Evolutionary conservation across 331 rosid genomes (phyloP).

Genomic region (Quercus tomentella): DNA sequence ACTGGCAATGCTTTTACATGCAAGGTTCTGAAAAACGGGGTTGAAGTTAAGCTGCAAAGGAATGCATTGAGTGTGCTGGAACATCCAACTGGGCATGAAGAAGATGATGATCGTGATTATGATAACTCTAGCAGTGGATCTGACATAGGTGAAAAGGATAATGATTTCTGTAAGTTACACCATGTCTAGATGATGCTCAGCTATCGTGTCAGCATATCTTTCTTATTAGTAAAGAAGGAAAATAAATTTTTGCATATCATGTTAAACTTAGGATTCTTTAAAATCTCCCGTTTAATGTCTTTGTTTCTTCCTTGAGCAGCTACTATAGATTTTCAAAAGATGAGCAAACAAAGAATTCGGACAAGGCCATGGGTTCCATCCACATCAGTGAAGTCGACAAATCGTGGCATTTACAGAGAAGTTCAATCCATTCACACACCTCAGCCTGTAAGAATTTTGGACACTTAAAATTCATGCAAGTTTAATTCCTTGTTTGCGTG

Average conservation of each 20-base stretch:
- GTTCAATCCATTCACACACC: slow-evolving; percentile 47
- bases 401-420: slow-evolving; percentile 43
- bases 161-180: slow-evolving; percentile 44
- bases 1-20: background rate
- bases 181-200: background rate
- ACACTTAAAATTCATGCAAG: background rate
- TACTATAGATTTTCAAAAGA: slow-evolving; percentile 43
- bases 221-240: background rate
- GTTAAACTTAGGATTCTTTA: background rate
- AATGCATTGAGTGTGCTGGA: slow-evolving; percentile 74
- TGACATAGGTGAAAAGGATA: slow-evolving; percentile 52
- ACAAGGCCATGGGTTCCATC: slow-evolving; percentile 39
- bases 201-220: background rate
- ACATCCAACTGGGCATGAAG: slow-evolving; percentile 60
- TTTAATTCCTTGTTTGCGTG: background rate
- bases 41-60: slow-evolving; percentile 73
- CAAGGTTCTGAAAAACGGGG: slow-evolving; percentile 70
- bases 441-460: slow-evolving; percentile 30
- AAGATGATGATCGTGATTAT: slow-evolving; percentile 37
- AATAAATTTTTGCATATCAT: background rate
- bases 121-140: slow-evolving; percentile 57
- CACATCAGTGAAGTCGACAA: slow-evolving; percentile 29
- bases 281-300: background rate
- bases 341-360: slow-evolving; percentile 41
- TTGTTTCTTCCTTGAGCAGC: slow-evolving; percentile 30